These are phyloP conservation scores for Juglanconis oblonga DNA, from an alignment of 2,329 filamentous ascomycete genomes.

Conservation along the genomic window DNA sequence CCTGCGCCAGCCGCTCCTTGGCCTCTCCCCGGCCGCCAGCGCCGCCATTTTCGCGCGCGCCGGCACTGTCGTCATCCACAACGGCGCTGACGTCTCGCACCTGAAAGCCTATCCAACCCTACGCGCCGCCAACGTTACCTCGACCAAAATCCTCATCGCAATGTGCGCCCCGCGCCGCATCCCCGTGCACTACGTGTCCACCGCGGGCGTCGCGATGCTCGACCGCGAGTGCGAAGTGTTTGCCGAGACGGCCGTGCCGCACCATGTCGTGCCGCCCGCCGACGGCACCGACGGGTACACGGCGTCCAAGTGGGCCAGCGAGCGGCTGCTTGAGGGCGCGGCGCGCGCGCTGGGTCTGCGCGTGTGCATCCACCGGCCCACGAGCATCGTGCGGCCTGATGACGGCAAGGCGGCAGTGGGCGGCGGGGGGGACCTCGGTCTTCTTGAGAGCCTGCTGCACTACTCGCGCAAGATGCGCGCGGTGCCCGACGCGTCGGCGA, in stretches of 20 bases:
- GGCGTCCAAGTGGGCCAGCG: slow-evolving; percentile 22
- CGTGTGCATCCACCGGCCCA: slow-evolving; percentile 29
- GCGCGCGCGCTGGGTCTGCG: slow-evolving; percentile 22
- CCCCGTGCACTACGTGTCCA: slow-evolving; percentile 38
- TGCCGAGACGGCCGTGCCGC: too few species aligned
- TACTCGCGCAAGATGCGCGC: too few species aligned
- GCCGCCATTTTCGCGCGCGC: background rate
- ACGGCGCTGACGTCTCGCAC: slow-evolving; percentile 34
- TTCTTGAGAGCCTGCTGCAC: too few species aligned
- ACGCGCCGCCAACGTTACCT: slow-evolving; percentile 25
- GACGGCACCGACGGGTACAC: slow-evolving; percentile 30
- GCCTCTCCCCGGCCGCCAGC: slow-evolving; percentile 18
- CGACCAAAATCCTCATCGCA: slow-evolving; percentile 28
- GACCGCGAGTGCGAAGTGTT: too few species aligned
- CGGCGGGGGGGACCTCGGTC: too few species aligned
- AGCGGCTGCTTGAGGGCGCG: slow-evolving; percentile 27
- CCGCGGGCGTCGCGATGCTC: slow-evolving; percentile 16
- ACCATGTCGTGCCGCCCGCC: too few species aligned
- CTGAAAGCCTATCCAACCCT: slow-evolving; percentile 30
- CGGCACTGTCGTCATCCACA: slow-evolving; percentile 46
- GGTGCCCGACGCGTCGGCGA: too few species aligned
- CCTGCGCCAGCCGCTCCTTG: slow-evolving; percentile 20
- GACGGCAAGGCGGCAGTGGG: too few species aligned
- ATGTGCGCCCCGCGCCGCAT: slow-evolving; percentile 23
- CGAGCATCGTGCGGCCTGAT: slow-evolving; percentile 14